A percentile compares a stretch with the other conserved stretches of the same genome.
phyloP scores from a whole-genome alignment of 73 alveolate genomes.

The Symbiodinium natans region DNA sequence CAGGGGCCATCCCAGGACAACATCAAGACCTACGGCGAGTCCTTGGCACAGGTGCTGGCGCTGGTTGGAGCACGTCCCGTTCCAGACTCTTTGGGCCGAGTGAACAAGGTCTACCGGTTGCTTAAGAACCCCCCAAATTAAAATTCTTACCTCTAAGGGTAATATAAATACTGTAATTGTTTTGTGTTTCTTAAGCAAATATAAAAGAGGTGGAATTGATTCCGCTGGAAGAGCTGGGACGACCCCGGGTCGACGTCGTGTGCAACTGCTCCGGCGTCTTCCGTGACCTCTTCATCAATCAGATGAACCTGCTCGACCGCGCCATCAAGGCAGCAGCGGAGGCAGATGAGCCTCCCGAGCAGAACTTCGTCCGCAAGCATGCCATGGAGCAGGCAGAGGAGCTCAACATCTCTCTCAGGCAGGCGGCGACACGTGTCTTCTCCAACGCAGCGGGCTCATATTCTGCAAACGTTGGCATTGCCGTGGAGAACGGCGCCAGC shows the following conservation, averaged over 20 bases:
- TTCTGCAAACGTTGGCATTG: conserved; percentile 93
- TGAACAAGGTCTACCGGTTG: conserved; percentile 92
- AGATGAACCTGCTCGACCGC: conserved; percentile 95
- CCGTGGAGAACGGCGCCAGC: conserved; percentile 91
- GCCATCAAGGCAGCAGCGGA: conserved; percentile 92
- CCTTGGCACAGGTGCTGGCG: conserved; percentile 95
- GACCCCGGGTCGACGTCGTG: conserved; percentile 95
- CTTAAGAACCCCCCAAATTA: no score
- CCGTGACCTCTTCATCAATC: conserved; percentile 95
- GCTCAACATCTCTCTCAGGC: conserved; percentile 76
- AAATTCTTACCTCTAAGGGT: no score
- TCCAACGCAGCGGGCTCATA: conserved; percentile 93
- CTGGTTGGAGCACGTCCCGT: conserved; percentile 94
- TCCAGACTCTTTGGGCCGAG: conserved; percentile 94
- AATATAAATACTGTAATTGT: no score
- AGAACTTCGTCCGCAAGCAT: conserved; percentile 94
- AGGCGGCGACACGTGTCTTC: conserved; percentile 94
- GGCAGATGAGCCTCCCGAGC: conserved; percentile 63
- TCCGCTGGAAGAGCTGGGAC: conserved; percentile 94
- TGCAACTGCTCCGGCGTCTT: conserved; percentile 95
- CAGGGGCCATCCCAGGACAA: no score
- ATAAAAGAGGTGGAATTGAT: conserved; percentile 94
- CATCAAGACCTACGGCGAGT: conserved; percentile 95
- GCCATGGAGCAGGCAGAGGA: conserved; percentile 94
- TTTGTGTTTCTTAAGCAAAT: no score